A percentile compares a stretch with the other conserved stretches of the same genome.
Evolutionary conservation across 441 rosid genomes (phyloP).

Genomic region (Populus hybrid): DNA sequence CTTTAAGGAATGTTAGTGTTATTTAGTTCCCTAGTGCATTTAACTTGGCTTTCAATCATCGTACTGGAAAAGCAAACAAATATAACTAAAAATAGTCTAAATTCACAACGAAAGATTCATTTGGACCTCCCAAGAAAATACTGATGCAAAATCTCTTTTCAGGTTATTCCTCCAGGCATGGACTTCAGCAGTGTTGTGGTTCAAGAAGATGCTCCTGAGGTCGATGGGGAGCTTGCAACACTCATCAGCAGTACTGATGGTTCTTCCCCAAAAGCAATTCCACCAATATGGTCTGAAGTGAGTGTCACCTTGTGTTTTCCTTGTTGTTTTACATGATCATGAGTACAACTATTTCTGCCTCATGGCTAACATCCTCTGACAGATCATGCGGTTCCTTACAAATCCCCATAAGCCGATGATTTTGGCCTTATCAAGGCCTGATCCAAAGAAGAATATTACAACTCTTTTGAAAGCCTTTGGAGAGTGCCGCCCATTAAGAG

Average conservation of each 20-base stretch:
- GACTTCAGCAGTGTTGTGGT: conserved; percentile 89
- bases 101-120: background rate
- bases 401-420: conserved; percentile 98
- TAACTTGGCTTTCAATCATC: background rate
- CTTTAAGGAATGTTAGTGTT: no score
- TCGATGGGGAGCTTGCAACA: conserved; percentile 68
- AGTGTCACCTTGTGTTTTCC: conserved; percentile 26
- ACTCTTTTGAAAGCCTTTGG: conserved; percentile 94
- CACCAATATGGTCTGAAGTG: conserved; percentile 91
- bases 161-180: conserved; percentile 99
- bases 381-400: conserved; percentile 91
- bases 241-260: conserved; percentile 65
- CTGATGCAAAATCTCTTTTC: conserved; percentile 17
- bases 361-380: conserved; percentile 10
- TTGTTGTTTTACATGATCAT: background rate
- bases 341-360: no score
- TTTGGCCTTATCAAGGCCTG: conserved; percentile 95
- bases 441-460: conserved; percentile 94
- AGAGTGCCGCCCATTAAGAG: conserved; percentile 86
- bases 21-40: background rate
- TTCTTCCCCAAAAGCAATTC: conserved; percentile 83
- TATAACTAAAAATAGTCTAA: background rate
- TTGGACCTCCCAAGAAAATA: conserved; percentile 10
- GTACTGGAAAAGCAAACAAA: background rate
- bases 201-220: conserved; percentile 85